Percentiles rank a stretch among this genome's conserved stretches.
These are phyloP conservation scores for Magnolia sinica DNA, from an alignment of 164 flowering plant species.

Conservation along the genomic window DNA sequence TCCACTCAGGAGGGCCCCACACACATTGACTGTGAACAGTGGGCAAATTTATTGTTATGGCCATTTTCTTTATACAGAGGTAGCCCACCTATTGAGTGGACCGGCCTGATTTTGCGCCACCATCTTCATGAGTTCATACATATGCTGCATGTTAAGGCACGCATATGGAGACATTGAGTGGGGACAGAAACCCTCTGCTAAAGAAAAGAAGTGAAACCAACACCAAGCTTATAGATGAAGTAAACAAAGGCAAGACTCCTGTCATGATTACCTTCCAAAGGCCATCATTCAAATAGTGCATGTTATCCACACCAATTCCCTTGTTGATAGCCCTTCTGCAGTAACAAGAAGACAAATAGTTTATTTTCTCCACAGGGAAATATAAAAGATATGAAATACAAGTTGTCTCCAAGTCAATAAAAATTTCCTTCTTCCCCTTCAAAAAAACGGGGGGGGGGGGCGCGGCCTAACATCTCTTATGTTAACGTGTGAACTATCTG, in stretches of 20 bases:
- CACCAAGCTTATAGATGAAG: background rate
- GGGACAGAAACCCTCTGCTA: background rate
- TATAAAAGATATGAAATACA: background rate
- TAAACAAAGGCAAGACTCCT: background rate
- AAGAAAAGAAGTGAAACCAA: background rate
- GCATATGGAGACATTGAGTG: background rate
- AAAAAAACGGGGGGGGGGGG: background rate
- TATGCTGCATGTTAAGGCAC: background rate
- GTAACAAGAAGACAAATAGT: background rate
- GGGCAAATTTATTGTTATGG: too few species aligned
- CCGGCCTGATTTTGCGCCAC: background rate
- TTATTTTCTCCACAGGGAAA: background rate
- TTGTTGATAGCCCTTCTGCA: slow-evolving; percentile 84
- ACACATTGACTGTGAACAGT: background rate
- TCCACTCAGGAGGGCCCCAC: background rate
- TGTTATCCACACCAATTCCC: slow-evolving; percentile 96
- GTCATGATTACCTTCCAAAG: slow-evolving; percentile 84
- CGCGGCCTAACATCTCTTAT: too few species aligned
- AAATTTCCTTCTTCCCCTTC: background rate
- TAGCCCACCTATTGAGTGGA: background rate
- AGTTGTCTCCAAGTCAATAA: background rate
- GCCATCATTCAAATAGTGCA: slow-evolving; percentile 99
- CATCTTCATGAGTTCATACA: background rate
- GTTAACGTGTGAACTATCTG: too few species aligned
- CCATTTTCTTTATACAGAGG: background rate